These are phyloP conservation scores for Stipa capillata DNA, from an alignment of 176 grass and related monocot genomes.

Conservation along the genomic window DNA sequence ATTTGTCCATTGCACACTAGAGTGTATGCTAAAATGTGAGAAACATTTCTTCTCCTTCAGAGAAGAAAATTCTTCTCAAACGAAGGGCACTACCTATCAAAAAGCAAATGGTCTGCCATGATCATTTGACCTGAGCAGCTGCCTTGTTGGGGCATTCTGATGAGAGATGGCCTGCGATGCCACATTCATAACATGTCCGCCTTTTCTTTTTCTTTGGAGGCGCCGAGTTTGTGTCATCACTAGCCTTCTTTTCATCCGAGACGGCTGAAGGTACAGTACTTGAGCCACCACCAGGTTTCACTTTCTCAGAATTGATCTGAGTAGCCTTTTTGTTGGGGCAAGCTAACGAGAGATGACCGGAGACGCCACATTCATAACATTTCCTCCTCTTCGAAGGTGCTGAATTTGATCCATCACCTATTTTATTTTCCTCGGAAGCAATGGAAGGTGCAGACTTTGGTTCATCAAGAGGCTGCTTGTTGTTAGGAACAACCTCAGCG, in stretches of 20 bases:
- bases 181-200: conserved; percentile 72
- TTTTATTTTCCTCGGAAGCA: not conserved
- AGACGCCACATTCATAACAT: conserved; percentile 58
- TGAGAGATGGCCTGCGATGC: conserved; percentile 66
- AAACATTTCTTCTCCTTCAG: not conserved
- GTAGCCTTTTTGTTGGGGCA: conserved; percentile 52
- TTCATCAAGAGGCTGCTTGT: conserved; percentile 8
- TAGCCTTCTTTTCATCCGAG: conserved; percentile 8
- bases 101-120: not conserved
- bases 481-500: conserved; percentile 3
- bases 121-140: conserved; percentile 14
- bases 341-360: conserved; percentile 65
- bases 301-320: not conserved
- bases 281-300: not conserved
- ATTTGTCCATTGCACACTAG: not conserved
- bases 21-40: conserved; percentile 2
- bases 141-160: conserved; percentile 72
- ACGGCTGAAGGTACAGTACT: not conserved
- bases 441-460: conserved; percentile 8
- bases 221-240: conserved; percentile 10
- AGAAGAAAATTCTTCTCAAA: not conserved
- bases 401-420: conserved; percentile 20
- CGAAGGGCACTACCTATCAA: not conserved
- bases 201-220: conserved; percentile 68
- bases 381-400: conserved; percentile 48